A percentile compares a stretch with the other conserved stretches of the same genome.
Evolutionary conservation across 306 rosid species (phyloP).

Genomic region (Herpetospermum pedunculosum): DNA sequence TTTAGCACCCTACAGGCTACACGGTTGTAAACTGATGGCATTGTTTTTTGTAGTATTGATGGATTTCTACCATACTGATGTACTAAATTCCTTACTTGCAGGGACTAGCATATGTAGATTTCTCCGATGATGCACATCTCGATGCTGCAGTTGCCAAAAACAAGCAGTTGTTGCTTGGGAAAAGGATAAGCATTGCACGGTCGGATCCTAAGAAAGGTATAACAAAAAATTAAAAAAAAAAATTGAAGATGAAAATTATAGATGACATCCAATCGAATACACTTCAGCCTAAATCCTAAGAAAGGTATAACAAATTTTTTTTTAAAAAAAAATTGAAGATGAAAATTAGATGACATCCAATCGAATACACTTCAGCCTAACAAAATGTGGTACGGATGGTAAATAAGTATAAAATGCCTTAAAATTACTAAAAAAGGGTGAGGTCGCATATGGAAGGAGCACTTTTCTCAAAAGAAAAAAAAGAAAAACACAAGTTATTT

Average conservation of each 20-base stretch:
- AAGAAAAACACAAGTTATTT: background rate
- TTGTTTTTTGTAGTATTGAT: background rate
- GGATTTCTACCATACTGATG: background rate
- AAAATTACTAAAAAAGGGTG: background rate
- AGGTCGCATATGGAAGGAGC: background rate
- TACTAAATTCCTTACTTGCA: constrained; percentile 12
- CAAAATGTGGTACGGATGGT: background rate
- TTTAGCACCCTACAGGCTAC: background rate
- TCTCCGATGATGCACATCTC: constrained; percentile 62
- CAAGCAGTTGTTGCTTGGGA: constrained; percentile 51
- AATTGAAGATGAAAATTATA: no score
- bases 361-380: no score
- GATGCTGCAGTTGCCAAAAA: constrained; percentile 71
- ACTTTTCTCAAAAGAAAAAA: background rate
- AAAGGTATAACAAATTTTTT: no score
- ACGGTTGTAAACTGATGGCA: background rate
- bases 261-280: no score
- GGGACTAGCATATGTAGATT: constrained; percentile 95
- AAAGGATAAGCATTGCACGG: constrained; percentile 67
- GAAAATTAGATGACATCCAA: constrained; percentile 7
- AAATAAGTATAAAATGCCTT: background rate
- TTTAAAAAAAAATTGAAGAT: constrained; percentile 29
- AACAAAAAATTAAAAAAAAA: no score
- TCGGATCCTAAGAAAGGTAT: constrained; percentile 63
- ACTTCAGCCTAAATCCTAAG: no score